Base-by-base conservation (phyloP, 495 filamentous ascomycete species). In the Penicillium chermesinum region DNA sequence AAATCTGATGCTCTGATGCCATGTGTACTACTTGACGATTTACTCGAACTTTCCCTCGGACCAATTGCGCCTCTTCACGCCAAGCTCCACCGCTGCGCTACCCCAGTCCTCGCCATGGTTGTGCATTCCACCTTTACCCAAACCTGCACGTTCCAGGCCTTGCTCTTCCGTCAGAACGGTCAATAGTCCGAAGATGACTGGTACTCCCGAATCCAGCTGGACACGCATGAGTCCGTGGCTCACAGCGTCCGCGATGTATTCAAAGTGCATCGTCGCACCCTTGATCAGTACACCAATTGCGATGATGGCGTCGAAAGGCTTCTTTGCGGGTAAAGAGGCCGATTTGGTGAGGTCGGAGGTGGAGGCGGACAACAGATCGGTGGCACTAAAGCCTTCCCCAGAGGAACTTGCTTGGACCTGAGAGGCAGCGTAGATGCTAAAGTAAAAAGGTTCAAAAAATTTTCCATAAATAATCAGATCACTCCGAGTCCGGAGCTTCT, bases 181-280 rank as follows among this genome's bases (percentile, higher is more conserved):
- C 61, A 98, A 73, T 48, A 98, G 74, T 1, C 93, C 93, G 66
- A 98, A 96, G 36, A 97, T 80, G 39, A 98, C 84, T 16, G 93
- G 93, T 21, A 91, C 78, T 13, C 87, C 88, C 12, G 81, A 79
- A 63, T 97, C 91, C 20, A 97, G 70, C 55, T 93, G 89, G 44
- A 98, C 83, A 44, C 87, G 84, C 93, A 98, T 98, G 53, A 98
- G 73, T 8, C 89, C 93, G 34, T 93, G 86, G 15, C 82, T 86
- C 16, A 91, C 88, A 32, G 87, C 83, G 50, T 95, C 90, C n/a
- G 91, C 76, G 49, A 96, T 96, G 65, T 96, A 96, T 67, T 98
- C 91, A 57, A 97, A 97, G 64, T 98, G 93, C 87, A 95, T 95
- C 14, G 93, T 98, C 62, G 94, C 87, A 54, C 93, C 93, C 73